Conservation (phyloP, 768 basidiomycete species). For the Podaxis sp. region DNA sequence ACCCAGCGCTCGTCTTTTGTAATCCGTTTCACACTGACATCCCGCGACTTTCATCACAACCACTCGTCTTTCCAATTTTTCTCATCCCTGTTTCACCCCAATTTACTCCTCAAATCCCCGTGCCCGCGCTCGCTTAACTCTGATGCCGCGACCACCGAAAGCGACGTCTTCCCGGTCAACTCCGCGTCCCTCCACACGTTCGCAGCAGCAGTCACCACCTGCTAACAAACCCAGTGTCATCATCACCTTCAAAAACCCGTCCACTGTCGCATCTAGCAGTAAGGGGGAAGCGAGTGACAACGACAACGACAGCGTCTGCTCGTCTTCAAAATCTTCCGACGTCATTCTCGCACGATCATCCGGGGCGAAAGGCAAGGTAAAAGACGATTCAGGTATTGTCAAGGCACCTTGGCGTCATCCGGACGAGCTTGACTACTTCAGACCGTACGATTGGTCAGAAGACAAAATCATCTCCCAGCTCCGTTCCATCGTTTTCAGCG, state of each 20-base stretch:
- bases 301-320: constrained; percentile 9
- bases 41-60: neutral
- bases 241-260: neutral
- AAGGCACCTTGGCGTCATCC: constrained; percentile 33
- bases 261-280: neutral
- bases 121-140: neutral
- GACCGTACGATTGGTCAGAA: constrained; percentile 27
- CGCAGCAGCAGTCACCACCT: constrained; percentile 7
- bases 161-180: constrained; percentile 6
- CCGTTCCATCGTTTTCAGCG: constrained; percentile 28
- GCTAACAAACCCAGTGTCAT: constrained; percentile 4
- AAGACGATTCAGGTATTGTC: neutral
- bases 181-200: constrained; percentile 8
- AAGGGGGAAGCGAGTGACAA: constrained; percentile 6
- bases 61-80: neutral
- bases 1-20: neutral
- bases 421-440: constrained; percentile 33
- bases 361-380: neutral
- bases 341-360: neutral
- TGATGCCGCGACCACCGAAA: constrained; percentile 6
- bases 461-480: constrained; percentile 29
- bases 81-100: neutral
- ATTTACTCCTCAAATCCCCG: neutral
- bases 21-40: neutral
- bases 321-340: constrained; percentile 10